These are phyloP conservation scores for Synchytrium microbalum DNA, from an alignment of 371 early-diverging fungal species.

Conservation along the genomic window DNA sequence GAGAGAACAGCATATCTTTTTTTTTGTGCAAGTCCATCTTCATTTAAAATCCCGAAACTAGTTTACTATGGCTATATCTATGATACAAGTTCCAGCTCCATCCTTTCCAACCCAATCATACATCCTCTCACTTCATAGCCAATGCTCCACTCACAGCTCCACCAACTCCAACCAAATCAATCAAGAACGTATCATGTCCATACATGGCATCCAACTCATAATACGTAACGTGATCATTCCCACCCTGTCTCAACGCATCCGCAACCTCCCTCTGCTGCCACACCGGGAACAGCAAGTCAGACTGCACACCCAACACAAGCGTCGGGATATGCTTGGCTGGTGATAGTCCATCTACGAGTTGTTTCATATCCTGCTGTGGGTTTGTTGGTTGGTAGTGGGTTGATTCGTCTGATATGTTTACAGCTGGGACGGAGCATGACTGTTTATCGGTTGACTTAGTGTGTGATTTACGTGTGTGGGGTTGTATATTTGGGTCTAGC, in stretches of 20 bases:
- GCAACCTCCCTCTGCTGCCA: constrained; percentile 95
- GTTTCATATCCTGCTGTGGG: constrained; percentile 7
- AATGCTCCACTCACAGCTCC: constrained; percentile 90
- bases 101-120: background rate
- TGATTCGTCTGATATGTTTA: background rate
- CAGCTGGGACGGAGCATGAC: background rate
- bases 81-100: too few species aligned
- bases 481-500: constrained; percentile 1
- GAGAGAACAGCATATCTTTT: too few species aligned
- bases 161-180: constrained; percentile 82
- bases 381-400: constrained; percentile 5
- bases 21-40: too few species aligned
- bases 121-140: too few species aligned
- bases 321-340: constrained; percentile 53
- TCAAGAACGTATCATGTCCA: constrained; percentile 94
- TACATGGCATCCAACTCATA: constrained; percentile 94
- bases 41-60: too few species aligned
- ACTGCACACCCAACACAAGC: constrained; percentile 86
- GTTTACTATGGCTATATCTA: too few species aligned
- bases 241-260: constrained; percentile 64
- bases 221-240: constrained; percentile 84
- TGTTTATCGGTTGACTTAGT: background rate
- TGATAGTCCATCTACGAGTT: constrained; percentile 23
- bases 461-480: background rate
- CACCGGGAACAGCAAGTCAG: constrained; percentile 88